Percentiles rank a stretch among this genome's conserved stretches.
These are phyloP conservation scores for Pseudogymnoascus sp. DNA, from an alignment of 2,329 filamentous ascomycete genomes.

Conservation along the genomic window DNA sequence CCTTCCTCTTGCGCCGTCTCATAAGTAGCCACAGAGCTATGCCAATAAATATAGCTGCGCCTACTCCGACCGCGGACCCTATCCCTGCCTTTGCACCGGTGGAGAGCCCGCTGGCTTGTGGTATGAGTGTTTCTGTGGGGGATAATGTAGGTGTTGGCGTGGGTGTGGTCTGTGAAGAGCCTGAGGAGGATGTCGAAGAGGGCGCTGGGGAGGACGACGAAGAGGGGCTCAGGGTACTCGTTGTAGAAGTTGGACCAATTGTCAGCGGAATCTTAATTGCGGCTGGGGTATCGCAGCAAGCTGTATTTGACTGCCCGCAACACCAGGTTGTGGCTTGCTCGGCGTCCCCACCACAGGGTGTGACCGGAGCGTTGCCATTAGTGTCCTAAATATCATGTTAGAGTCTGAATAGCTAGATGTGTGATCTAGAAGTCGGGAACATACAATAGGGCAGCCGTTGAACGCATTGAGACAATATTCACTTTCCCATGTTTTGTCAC, in stretches of 20 bases:
- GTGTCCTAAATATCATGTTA: neutral
- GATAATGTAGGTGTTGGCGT: neutral
- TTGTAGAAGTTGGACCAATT: neutral
- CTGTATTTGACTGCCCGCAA: neutral
- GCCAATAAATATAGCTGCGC: neutral
- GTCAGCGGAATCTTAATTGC: neutral
- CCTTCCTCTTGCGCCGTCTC: neutral
- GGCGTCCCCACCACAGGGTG: neutral
- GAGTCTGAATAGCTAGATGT: neutral
- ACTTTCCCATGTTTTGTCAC: neutral
- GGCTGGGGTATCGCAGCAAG: neutral
- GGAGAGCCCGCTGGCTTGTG: conserved; percentile 5
- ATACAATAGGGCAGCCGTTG: neutral
- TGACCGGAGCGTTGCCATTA: neutral
- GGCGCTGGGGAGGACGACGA: neutral
- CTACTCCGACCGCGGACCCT: neutral
- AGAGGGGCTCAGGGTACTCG: neutral
- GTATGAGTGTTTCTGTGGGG: neutral
- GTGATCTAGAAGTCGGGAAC: neutral
- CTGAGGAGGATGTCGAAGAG: neutral
- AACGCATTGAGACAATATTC: neutral
- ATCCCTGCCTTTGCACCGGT: conserved; percentile 10
- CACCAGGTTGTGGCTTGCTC: neutral
- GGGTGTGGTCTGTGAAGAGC: neutral
- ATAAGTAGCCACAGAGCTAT: neutral